Evolutionary conservation across 257 asterid genomes (phyloP), one percentile per base, ranked within the genome.

Genomic region (Perilla frutescens): DNA sequence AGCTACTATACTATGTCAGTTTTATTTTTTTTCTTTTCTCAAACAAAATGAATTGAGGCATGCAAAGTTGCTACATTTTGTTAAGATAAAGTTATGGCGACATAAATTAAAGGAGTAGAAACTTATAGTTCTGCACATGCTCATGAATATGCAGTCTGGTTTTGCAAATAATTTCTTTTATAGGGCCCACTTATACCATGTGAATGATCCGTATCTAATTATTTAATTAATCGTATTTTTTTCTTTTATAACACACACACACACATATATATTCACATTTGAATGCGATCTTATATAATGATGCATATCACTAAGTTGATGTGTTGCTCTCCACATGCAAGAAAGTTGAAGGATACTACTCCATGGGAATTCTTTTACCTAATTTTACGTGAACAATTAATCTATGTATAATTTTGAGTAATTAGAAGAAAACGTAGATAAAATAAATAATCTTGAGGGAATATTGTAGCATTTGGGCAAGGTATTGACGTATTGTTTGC

Each of bases 81-180:
- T 39, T 39, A 34, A 65, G 50, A 61, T 68, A 61, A 64, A 66
- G 76, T 67, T 20, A 63, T 62, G 53, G 43, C 12, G 66, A 65
- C 64, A 49, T 29, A 65, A 66, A 71, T 47, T 40, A 43, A 41
- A 54, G 76, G 55, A 67, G 73, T 36, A 58, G 39, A 49, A 63
- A 68, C 71, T 68, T 55, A 69, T 74, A 76, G 49, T 44, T 39
- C 62, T 56, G 70, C 76, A 74, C 83, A 79, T 79, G 77, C 65
- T 50, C 45, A 72, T 57, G 54, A 50, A 72, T 59, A 34, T 13
- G 68, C 66, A 65, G 60, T 29, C 58, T 69, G 58, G 54, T 64
- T 56, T 37, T 79, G 58, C 29, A 66, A 68, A 68, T 64, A 62
- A 56, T 20, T 74, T 78, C 48, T 71, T 37, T 3, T 15, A 7